Evolutionary conservation across 495 filamentous ascomycete genomes (phyloP).

Genomic region (Coniosporium apollinis): DNA sequence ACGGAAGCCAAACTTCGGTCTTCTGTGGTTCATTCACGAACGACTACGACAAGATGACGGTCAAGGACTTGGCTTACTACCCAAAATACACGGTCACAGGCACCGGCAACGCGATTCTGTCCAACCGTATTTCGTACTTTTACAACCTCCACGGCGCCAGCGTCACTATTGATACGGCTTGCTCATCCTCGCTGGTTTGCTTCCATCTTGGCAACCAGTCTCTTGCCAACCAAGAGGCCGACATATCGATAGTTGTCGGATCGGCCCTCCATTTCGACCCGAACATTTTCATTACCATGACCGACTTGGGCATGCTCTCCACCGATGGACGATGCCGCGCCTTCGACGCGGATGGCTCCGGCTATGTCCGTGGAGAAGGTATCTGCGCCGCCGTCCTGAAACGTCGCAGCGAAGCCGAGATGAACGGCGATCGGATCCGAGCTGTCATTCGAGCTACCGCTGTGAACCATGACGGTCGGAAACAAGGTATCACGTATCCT

Average conservation of each 20-base stretch:
- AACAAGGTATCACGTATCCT: constrained; percentile 4
- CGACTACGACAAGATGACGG: constrained; percentile 2
- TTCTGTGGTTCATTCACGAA: constrained; percentile 1
- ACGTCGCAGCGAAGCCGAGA: constrained; percentile 20
- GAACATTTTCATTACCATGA: not conserved
- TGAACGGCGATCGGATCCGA: constrained; percentile 23
- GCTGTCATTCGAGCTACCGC: constrained; percentile 9
- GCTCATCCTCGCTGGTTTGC: constrained; percentile 21
- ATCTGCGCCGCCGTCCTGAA: constrained; percentile 24
- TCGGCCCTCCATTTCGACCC: not conserved
- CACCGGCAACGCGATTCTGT: constrained; percentile 23
- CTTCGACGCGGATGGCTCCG: constrained; percentile 7
- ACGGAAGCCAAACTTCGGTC: not conserved
- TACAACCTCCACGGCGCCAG: constrained; percentile 32
- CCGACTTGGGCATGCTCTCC: not conserved
- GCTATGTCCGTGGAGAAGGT: constrained; percentile 27
- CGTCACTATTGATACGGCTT: constrained; percentile 35
- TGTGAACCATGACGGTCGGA: constrained; percentile 7
- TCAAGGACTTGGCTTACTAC: not conserved
- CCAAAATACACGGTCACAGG: constrained; percentile 3
- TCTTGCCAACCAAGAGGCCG: constrained; percentile 2
- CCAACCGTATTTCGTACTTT: constrained; percentile 35
- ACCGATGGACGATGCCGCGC: not conserved
- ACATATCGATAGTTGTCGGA: not conserved
- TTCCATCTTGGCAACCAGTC: constrained; percentile 1